A percentile compares a stretch with the other conserved stretches of the same genome.
Conservation (phyloP, 768 basidiomycete genomes). For the Tricholoma flavovirens region DNA sequence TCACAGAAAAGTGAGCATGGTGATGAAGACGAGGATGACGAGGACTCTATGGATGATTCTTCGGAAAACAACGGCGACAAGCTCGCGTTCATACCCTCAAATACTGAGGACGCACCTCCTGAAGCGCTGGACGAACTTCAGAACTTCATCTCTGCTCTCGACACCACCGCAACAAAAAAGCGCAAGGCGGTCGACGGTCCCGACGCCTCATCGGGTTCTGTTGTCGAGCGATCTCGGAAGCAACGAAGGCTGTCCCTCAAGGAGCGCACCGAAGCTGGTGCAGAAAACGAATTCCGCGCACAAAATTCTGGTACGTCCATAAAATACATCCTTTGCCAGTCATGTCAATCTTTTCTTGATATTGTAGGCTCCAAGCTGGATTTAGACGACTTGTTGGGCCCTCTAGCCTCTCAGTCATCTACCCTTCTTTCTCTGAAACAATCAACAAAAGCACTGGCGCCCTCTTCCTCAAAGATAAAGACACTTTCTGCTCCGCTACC, state of each 20-base stretch:
- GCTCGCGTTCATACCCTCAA: slow-evolving; percentile 39
- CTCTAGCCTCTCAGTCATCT: slow-evolving; percentile 56
- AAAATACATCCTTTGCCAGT: background rate
- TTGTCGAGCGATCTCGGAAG: slow-evolving; percentile 35
- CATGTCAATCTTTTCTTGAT: background rate
- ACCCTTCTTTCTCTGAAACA: slow-evolving; percentile 63
- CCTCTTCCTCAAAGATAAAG: slow-evolving; percentile 47
- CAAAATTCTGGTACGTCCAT: slow-evolving; percentile 38
- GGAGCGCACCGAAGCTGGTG: slow-evolving; percentile 74
- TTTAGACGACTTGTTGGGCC: slow-evolving; percentile 71
- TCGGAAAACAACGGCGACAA: slow-evolving; percentile 43
- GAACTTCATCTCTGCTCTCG: slow-evolving; percentile 64
- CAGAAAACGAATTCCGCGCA: slow-evolving; percentile 76
- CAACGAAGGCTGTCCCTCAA: slow-evolving; percentile 50
- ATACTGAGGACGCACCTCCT: slow-evolving; percentile 43
- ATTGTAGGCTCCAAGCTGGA: slow-evolving; percentile 49
- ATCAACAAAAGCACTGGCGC: slow-evolving; percentile 56
- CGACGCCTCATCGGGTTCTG: slow-evolving; percentile 15
- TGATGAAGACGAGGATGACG: slow-evolving; percentile 28
- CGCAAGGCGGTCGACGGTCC: slow-evolving; percentile 52
- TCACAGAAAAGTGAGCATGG: slow-evolving; percentile 4
- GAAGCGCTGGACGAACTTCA: slow-evolving; percentile 67
- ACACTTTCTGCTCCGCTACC: slow-evolving; percentile 81
- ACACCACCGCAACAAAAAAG: slow-evolving; percentile 54
- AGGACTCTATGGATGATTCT: slow-evolving; percentile 24